Percentiles rank a stretch among this genome's conserved stretches.
Conservation (phyloP, 768 basidiomycete genomes). For the Termitomyces sp. region DNA sequence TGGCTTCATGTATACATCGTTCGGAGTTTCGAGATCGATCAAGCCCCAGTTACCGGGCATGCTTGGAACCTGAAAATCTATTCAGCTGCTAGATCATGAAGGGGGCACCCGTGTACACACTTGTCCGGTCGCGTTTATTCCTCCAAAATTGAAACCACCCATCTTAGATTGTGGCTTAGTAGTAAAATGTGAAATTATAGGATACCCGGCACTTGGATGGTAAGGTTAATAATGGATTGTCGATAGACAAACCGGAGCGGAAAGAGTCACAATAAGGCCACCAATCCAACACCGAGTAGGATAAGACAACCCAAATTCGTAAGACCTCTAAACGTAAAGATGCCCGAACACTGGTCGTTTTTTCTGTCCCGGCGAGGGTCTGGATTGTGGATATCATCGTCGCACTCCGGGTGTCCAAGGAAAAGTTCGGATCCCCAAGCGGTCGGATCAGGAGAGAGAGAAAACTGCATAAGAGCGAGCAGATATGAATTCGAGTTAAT, state of each 20-base stretch:
- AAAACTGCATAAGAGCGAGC: conserved; percentile 42
- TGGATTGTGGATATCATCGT: conserved; percentile 73
- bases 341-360: conserved; percentile 51
- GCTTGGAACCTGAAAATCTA: conserved; percentile 41
- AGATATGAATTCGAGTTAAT: background rate
- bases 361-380: conserved; percentile 61
- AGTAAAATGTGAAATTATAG: conserved; percentile 56
- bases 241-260: background rate
- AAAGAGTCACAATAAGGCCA: conserved; percentile 52
- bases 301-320: conserved; percentile 69
- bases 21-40: conserved; percentile 76
- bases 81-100: conserved; percentile 1
- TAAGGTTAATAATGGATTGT: background rate
- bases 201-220: conserved; percentile 54
- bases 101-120: conserved; percentile 23
- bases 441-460: conserved; percentile 68
- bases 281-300: conserved; percentile 46
- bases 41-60: conserved; percentile 64
- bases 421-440: conserved; percentile 71
- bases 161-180: conserved; percentile 37
- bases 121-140: conserved; percentile 75
- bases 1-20: conserved; percentile 45
- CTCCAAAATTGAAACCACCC: conserved; percentile 72
- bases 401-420: conserved; percentile 51
- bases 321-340: conserved; percentile 68